A percentile compares a stretch with the other conserved stretches of the same genome.
These are phyloP conservation scores for Chrysanthemum makinoi DNA, from an alignment of 129 eudicot species.

Conservation along the genomic window DNA sequence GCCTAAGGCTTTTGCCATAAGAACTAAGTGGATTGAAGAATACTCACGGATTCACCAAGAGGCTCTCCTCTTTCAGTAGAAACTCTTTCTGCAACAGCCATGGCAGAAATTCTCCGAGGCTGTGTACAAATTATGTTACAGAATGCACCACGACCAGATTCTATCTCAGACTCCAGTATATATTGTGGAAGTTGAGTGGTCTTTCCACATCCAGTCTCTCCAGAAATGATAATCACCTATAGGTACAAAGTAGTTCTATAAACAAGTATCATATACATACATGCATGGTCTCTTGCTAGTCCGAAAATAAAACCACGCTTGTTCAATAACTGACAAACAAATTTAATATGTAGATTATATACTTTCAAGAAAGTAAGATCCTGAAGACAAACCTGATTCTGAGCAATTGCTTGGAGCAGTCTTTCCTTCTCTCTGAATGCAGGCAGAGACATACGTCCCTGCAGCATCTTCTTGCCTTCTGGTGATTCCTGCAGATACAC, in stretches of 20 bases:
- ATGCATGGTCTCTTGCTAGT: background rate
- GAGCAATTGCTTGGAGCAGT: conserved; percentile 95
- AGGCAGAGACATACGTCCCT: conserved; percentile 85
- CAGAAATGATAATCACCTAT: conserved; percentile 91
- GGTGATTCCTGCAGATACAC: conserved; percentile 77
- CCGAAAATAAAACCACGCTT: background rate
- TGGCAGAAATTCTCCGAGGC: conserved; percentile 98
- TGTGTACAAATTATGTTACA: conserved; percentile 95
- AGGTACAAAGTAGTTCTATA: conserved; percentile 13
- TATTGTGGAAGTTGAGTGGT: conserved; percentile 99
- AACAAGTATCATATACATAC: conserved; percentile 1
- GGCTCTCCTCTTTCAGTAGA: conserved; percentile 99
- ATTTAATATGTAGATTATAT: background rate
- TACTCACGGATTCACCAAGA: conserved; percentile 90
- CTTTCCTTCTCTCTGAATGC: conserved; percentile 92
- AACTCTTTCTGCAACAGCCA: conserved; percentile 96
- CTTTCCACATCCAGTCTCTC: conserved; percentile 99
- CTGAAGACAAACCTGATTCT: conserved; percentile 66
- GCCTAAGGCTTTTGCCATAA: no score
- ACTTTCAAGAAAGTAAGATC: conserved; percentile 20
- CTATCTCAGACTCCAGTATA: conserved; percentile 93
- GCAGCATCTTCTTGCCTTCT: conserved; percentile 88
- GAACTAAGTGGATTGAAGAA: conserved; percentile 16
- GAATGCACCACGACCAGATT: conserved; percentile 99
- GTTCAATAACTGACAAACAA: conserved; percentile 8